These are phyloP conservation scores for Anthracocystis walkeri DNA, from an alignment of 1,284 basidiomycete genomes.

Conservation along the genomic window DNA sequence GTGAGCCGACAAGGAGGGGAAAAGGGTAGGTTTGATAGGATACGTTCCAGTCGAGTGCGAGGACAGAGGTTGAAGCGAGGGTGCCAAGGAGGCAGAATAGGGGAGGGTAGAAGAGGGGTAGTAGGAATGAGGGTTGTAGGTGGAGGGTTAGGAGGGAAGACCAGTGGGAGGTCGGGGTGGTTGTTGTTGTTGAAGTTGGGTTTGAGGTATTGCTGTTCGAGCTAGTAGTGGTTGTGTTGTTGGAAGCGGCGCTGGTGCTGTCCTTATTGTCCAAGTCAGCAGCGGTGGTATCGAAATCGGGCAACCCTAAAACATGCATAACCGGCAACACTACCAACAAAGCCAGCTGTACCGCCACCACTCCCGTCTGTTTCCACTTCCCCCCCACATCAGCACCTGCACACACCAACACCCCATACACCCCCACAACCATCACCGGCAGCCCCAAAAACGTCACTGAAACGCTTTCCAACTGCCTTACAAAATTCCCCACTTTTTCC, in stretches of 20 bases:
- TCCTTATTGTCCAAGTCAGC: too few species aligned
- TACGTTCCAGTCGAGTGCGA: conserved; percentile 34
- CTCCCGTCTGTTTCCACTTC: background rate
- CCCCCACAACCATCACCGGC: background rate
- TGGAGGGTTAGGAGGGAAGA: conserved; percentile 13
- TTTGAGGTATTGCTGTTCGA: background rate
- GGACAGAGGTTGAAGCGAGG: background rate
- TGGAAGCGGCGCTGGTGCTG: background rate
- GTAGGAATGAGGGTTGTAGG: conserved; percentile 23
- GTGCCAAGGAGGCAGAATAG: conserved; percentile 5
- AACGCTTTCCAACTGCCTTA: conserved; percentile 29
- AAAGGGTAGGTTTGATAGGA: conserved; percentile 44
- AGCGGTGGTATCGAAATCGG: background rate
- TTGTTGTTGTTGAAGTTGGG: conserved; percentile 1
- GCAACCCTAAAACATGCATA: conserved; percentile 21
- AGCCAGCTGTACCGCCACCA: conserved; percentile 14
- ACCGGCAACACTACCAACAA: conserved; percentile 21
- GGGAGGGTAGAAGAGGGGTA: conserved; percentile 32
- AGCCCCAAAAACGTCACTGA: conserved; percentile 8
- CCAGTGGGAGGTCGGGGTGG: conserved; percentile 9
- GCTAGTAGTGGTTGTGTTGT: conserved; percentile 4
- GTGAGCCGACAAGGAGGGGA: conserved; percentile 22
- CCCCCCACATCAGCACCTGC: conserved; percentile 4
- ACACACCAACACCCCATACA: background rate
- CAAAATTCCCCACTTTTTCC: conserved; percentile 16